Base-by-base conservation (phyloP, 495 filamentous ascomycete species). In the Penicillium roqueforti region DNA sequence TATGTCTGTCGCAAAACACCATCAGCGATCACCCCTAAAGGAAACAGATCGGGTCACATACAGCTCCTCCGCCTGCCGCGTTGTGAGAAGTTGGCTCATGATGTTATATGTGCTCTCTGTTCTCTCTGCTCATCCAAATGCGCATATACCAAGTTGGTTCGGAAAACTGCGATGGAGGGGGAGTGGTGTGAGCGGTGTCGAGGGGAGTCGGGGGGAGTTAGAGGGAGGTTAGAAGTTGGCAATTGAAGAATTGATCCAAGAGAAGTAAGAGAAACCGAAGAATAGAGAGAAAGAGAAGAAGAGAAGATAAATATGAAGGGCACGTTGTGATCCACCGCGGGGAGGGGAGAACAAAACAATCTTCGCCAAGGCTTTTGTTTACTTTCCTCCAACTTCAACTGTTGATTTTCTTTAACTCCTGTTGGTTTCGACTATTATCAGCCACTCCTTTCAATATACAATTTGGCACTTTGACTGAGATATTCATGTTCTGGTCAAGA, bases 61-160 rank as follows among this genome's bases (percentile, higher is more conserved):
- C 89, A 92, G 86, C 82, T 95, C 89, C 57, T 95, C 89, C 57
- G 89, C 88, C 78, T 95, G 89, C 59, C 88, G 82, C 49, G 74
- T 72, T 41, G 88, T 91, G 69, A 93, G 77, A 70, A 92, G 76
- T 62, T 86, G 82, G 74, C 82, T 83, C 89, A 92, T 92, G 54
- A 43, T 54, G 56, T 38, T 59, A 51, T 64, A 53, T 68, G 59
- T 60, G 50, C 59, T 32, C 56, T 51, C 40, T 53, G 47, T 34
- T 37, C 61, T 58, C 53, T 47, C 16, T 26, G 32, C 54, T 48
- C 34, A 43, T 49, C 47, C 51, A 53, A 56, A 58, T 54, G 61
- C 66, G 63, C 63, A 61, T 60, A 29, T 50, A 58, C 47, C 50
- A 53, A 41, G 52, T 31, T 31, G 53, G 56, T 45, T 47, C 26